phyloP scores from a whole-genome alignment of 257 asterid genomes.

The Nicotiana sylvestris region DNA sequence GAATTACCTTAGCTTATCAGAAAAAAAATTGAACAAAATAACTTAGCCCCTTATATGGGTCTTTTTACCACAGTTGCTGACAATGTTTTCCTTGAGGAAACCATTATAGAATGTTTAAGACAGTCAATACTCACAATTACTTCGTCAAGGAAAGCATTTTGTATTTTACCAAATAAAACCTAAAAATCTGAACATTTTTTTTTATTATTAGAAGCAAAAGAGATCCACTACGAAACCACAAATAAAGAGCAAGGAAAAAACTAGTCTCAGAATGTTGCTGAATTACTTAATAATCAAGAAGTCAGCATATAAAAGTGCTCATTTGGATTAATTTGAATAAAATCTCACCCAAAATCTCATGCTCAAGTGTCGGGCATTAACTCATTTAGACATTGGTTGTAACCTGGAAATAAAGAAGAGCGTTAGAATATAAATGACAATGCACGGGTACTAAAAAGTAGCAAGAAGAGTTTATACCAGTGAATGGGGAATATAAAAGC shows the following conservation, averaged over 20 bases:
- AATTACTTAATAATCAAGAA: not conserved
- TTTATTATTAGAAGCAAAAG: not conserved
- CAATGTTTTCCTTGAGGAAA: not conserved
- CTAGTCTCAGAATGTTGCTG: not conserved
- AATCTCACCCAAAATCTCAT: not conserved
- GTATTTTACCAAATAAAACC: not conserved
- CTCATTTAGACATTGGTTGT: not conserved
- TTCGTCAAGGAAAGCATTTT: not conserved
- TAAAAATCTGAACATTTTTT: not conserved
- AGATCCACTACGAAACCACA: not conserved
- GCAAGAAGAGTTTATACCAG: not conserved
- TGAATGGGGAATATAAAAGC: too few species aligned
- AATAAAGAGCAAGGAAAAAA: not conserved
- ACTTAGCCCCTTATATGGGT: not conserved
- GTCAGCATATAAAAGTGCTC: not conserved
- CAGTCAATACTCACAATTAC: not conserved
- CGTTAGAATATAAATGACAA: not conserved
- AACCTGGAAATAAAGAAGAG: slow-evolving; percentile 8
- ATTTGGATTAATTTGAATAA: not conserved
- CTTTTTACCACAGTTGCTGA: not conserved
- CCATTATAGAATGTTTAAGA: not conserved
- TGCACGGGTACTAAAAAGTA: not conserved
- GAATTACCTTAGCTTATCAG: too few species aligned
- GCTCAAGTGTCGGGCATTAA: not conserved
- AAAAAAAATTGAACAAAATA: not conserved